Base-by-base conservation (phyloP, 179 eudicot genomes). In the Beta lomatogona region DNA sequence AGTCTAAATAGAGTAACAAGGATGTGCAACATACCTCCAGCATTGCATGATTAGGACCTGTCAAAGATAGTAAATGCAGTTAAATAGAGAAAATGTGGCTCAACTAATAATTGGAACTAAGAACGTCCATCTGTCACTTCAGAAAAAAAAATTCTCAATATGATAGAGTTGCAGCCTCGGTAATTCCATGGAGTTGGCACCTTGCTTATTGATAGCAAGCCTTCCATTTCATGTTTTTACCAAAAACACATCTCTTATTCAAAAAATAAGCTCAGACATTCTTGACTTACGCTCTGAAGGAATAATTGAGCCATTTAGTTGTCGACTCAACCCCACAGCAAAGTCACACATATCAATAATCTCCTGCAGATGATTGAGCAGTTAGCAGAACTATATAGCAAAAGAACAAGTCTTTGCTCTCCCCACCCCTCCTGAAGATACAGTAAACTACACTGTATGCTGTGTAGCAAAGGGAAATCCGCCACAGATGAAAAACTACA, bases 21-120 rank as follows among this genome's bases (percentile, higher is more conserved):
- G 81, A 76, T n/a, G 58, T 66, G 44, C 59, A 60, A 60, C 81
- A 36, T 86, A 95, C 99, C 99, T 96, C 99, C 81, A 96, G 83
- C 99, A 96, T 96, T 89, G 90, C 86, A 84, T 96, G 99, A 88
- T 96, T 91, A 48, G 99, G 98, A 78, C 99, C 99, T 96, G 94
- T 86, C 16, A 78, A 58, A 86, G 15, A 90, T 46, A 73, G 9
- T 22, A 82, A 87, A 68, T 36, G 57, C 3, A 55, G 65, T 88
- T 69, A 88, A 50, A 21, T 25, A 36, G 41, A 41, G 81, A 46
- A 63, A 76, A 44, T 48, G 72, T n/a, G 52, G 14, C 78, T 61
- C 18, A 55, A 71, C 54, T 31, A 41, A n/a, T 54, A 54, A 3
- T 44, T 21, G 16, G 0, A 63, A 31, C 44, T 36, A 69, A 52